phyloP scores from a whole-genome alignment of 768 basidiomycete genomes.

The Mycena maculata region DNA sequence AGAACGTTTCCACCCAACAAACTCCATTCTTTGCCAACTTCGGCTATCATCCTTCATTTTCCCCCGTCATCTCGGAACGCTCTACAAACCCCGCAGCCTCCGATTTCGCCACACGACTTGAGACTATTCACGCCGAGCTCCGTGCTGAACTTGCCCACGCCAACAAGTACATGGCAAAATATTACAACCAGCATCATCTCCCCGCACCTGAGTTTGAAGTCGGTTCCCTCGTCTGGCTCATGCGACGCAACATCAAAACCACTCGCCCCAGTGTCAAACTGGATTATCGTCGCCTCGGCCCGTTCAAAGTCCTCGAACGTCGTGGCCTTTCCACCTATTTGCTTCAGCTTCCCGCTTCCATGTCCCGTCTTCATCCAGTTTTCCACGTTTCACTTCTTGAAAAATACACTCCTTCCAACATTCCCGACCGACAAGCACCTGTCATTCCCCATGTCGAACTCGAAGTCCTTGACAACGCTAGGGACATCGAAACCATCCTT shows the following conservation, averaged over 20 bases:
- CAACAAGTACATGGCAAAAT: constrained; percentile 32
- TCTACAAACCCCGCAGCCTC: constrained; percentile 44
- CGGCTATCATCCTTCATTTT: constrained; percentile 47
- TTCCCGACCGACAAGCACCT: background rate
- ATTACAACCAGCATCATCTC: background rate
- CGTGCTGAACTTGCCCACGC: constrained; percentile 45
- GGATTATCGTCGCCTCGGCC: constrained; percentile 46
- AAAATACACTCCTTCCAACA: constrained; percentile 18
- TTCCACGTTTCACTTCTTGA: background rate
- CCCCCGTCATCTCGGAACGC: constrained; percentile 41
- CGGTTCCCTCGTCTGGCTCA: constrained; percentile 52
- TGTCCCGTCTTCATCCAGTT: constrained; percentile 36
- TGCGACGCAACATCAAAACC: constrained; percentile 52
- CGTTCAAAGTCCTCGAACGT: constrained; percentile 30
- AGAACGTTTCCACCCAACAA: too few species aligned
- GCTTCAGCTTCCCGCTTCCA: constrained; percentile 24
- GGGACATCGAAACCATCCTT: background rate
- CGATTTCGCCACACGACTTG: constrained; percentile 37
- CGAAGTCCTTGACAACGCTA: background rate
- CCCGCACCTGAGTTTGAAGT: constrained; percentile 36
- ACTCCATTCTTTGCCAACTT: constrained; percentile 52
- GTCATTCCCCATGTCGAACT: background rate
- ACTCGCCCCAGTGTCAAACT: constrained; percentile 55
- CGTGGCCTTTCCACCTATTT: background rate
- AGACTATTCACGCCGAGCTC: constrained; percentile 47